Conservation (phyloP, 2,329 filamentous ascomycete genomes). For the Nothopassalora personata region DNA sequence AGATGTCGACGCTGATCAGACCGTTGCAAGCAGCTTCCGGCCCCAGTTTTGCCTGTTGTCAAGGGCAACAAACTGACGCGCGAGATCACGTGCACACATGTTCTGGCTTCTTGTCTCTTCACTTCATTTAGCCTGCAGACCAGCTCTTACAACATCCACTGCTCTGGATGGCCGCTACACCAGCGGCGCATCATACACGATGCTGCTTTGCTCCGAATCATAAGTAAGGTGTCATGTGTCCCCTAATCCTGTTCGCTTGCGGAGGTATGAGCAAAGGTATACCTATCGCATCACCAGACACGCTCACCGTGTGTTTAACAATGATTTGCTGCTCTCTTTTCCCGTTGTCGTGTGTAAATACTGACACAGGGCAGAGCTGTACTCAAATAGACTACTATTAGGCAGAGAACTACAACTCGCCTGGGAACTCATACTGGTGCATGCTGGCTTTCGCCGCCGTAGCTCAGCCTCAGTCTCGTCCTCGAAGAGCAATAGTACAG, state of each 20-base stretch:
- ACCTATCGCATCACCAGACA: too few species aligned
- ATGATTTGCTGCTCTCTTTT: too few species aligned
- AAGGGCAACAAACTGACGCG: background rate
- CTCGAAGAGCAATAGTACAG: slow-evolving; percentile 40
- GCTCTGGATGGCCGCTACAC: background rate
- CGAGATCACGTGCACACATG: background rate
- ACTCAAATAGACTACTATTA: slow-evolving; percentile 46
- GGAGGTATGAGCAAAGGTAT: slow-evolving; percentile 41
- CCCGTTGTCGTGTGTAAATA: too few species aligned
- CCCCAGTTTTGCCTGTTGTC: background rate
- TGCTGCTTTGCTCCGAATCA: background rate
- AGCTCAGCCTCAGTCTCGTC: slow-evolving; percentile 57
- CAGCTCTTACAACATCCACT: background rate
- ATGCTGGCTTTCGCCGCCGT: slow-evolving; percentile 72
- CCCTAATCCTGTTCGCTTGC: background rate
- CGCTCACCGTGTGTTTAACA: too few species aligned
- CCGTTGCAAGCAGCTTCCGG: too few species aligned
- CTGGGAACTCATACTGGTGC: slow-evolving; percentile 62
- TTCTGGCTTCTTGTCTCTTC: background rate
- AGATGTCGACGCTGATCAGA: background rate
- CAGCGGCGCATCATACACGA: background rate
- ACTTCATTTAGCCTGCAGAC: background rate
- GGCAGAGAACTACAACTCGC: slow-evolving; percentile 79
- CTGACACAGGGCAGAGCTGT: too few species aligned
- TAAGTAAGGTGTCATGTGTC: background rate